Base-by-base conservation (phyloP, 2,329 filamentous ascomycete species). In the Aspergillus sp. region DNA sequence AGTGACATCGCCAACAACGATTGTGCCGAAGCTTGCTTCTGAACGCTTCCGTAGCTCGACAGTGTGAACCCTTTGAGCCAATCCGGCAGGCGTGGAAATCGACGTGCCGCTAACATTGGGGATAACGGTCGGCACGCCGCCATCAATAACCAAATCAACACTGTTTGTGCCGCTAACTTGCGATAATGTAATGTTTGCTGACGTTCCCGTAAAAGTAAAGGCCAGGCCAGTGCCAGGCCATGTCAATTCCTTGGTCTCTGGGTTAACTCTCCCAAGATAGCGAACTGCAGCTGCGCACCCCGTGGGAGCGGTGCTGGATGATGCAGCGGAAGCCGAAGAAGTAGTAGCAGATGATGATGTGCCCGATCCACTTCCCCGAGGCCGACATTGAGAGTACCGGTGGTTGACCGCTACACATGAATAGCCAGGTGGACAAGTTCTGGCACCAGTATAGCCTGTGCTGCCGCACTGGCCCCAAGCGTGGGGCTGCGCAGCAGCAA, bases 381-480 rank as follows among this genome's bases (percentile, higher is more conserved):
- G 42, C 20, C 25, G 34, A 23, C 46, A 48, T 32, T 48, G 46
- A 16, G 46, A 48, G 19, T 41, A 48, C 31, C 34, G 40, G 9
- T 36, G 11, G 17, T 48, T 48, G 11, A 16, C 14, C 13, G 19
- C 17, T 13, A 38, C 17, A 23, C 46, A 48, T 13, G 41, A 19
- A 16, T 50, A 50, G 21, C 40, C 40, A n/a, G 48, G 21, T 6
- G 36, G 17, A 45, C 48, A 50, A 9, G 5, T 25, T 5, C 40
- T 50, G 9, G 17, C 13, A n/a, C 48, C 48, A n/a, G 31, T 50
- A n/a, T 45, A 50, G 13, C 48, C 48, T 17, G n/a, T 36, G n/a
- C 48, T 29, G n/a, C 48, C 48, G 16, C 48, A 50, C 23, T 45
- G 48, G 4, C 16, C 40, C 48, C 48, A 50, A 5, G 46, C 46